Percentiles rank a stretch among this genome's conserved stretches.
Conservation (phyloP, 495 filamentous ascomycete genomes). For the Xanthoparmelia taractica region DNA sequence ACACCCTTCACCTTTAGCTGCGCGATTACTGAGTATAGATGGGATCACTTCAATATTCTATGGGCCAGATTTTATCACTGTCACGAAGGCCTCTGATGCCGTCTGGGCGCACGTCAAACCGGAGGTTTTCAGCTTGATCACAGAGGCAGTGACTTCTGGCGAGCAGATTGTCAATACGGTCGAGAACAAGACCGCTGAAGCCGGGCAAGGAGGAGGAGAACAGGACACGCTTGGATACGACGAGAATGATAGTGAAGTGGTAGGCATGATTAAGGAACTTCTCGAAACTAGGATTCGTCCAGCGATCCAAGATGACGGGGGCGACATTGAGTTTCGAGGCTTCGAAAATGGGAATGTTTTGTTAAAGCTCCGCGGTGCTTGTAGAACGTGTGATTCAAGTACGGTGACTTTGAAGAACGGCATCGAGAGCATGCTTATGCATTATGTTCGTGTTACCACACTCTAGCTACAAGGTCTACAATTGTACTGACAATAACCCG, state of each 20-base stretch:
- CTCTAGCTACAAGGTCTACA: constrained; percentile 5
- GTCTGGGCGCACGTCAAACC: constrained; percentile 94
- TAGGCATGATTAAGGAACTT: constrained; percentile 98
- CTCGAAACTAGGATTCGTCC: constrained; percentile 90
- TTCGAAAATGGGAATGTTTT: constrained; percentile 80
- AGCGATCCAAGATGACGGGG: constrained; percentile 94
- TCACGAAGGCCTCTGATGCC: constrained; percentile 78
- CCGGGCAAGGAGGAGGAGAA: constrained; percentile 48
- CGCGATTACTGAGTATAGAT: constrained; percentile 81
- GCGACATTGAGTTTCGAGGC: constrained; percentile 89
- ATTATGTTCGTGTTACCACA: constrained; percentile 46
- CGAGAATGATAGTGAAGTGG: constrained; percentile 84
- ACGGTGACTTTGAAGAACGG: constrained; percentile 93
- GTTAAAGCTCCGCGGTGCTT: constrained; percentile 85
- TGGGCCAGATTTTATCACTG: constrained; percentile 90
- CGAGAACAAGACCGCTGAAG: constrained; percentile 49
- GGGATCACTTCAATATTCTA: constrained; percentile 93
- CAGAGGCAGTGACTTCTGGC: constrained; percentile 75
- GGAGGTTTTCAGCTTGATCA: constrained; percentile 91
- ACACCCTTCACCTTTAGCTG: constrained; percentile 87
- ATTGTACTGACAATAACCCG: constrained; percentile 6
- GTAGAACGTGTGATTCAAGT: constrained; percentile 90
- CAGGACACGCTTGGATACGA: constrained; percentile 66
- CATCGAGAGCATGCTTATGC: constrained; percentile 96
- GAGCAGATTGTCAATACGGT: constrained; percentile 70